Evolutionary conservation across 768 basidiomycete species (phyloP).

Genomic region (Hericium rajendrae): DNA sequence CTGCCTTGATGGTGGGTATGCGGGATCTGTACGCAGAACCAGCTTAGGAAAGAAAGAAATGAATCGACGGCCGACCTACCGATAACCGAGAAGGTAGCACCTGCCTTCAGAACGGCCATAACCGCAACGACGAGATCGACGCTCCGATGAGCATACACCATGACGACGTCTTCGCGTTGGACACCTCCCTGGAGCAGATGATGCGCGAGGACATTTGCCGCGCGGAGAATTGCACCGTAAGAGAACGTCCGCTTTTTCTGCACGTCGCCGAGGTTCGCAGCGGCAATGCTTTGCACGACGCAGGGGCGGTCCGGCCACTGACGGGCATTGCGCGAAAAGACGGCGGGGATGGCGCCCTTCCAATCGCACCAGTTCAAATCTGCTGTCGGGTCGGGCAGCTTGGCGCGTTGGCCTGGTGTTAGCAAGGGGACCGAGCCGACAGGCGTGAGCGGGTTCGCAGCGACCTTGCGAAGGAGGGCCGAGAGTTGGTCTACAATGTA

Average conservation of each 20-base stretch:
- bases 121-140: conserved; percentile 96
- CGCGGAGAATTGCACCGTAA: conserved; percentile 73
- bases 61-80: conserved; percentile 39
- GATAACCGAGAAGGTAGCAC: conserved; percentile 95
- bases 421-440: conserved; percentile 77
- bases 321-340: conserved; percentile 84
- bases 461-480: conserved; percentile 60
- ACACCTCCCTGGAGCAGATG: conserved; percentile 80
- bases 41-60: conserved; percentile 1
- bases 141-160: conserved; percentile 94
- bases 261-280: conserved; percentile 24
- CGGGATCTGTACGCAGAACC: conserved; percentile 57
- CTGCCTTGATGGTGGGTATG: conserved; percentile 90
- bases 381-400: conserved; percentile 74
- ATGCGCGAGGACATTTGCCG: conserved; percentile 85
- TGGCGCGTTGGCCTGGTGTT: conserved; percentile 56
- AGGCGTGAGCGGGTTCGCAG: conserved; percentile 53
- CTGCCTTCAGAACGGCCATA: conserved; percentile 92
- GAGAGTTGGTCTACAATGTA: conserved; percentile 82
- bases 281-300: conserved; percentile 70
- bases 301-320: conserved; percentile 76
- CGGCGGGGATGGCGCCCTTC: conserved; percentile 93
- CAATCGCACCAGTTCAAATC: conserved; percentile 96
- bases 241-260: conserved; percentile 58
- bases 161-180: conserved; percentile 90